A percentile compares a stretch with the other conserved stretches of the same genome.
phyloP scores from a whole-genome alignment of 208 protist genomes.

The Strigomonas culicis region DNA sequence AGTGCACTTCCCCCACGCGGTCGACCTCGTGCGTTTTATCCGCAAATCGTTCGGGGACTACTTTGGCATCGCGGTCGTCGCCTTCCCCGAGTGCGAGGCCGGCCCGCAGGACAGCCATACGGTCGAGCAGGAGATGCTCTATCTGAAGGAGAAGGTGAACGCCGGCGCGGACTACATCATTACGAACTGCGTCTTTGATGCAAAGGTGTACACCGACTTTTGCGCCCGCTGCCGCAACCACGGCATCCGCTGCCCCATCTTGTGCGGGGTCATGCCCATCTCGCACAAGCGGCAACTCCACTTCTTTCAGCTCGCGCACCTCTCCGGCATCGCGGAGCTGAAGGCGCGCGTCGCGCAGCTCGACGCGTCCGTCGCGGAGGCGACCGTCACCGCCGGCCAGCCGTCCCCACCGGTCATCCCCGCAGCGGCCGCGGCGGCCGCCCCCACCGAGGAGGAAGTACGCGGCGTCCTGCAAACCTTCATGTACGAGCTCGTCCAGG shows the following conservation, averaged over 20 bases:
- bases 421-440: background rate
- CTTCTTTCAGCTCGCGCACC: conserved; percentile 52
- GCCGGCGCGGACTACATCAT: conserved; percentile 94
- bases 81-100: conserved; percentile 65
- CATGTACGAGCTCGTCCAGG: conserved; percentile 69
- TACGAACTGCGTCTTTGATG: conserved; percentile 94
- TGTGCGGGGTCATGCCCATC: conserved; percentile 89
- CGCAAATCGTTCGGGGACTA: conserved; percentile 89
- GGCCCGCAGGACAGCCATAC: conserved; percentile 18
- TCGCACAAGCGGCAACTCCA: conserved; percentile 32
- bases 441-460: conserved; percentile 46
- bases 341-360: conserved; percentile 17
- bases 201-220: conserved; percentile 72
- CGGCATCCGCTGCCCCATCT: conserved; percentile 87
- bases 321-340: conserved; percentile 53
- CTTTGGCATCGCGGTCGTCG: conserved; percentile 89
- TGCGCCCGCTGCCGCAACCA: conserved; percentile 37
- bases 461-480: conserved; percentile 24
- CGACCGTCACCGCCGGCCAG: conserved; percentile 51
- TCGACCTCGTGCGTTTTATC: conserved; percentile 91
- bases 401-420: background rate
- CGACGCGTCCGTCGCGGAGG: background rate
- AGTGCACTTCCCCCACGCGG: conserved; percentile 71
- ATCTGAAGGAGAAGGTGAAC: conserved; percentile 91
- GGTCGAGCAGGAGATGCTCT: conserved; percentile 41